Evolutionary conservation across 148 eudicot genomes (phyloP).

Genomic region (Silene conica): DNA sequence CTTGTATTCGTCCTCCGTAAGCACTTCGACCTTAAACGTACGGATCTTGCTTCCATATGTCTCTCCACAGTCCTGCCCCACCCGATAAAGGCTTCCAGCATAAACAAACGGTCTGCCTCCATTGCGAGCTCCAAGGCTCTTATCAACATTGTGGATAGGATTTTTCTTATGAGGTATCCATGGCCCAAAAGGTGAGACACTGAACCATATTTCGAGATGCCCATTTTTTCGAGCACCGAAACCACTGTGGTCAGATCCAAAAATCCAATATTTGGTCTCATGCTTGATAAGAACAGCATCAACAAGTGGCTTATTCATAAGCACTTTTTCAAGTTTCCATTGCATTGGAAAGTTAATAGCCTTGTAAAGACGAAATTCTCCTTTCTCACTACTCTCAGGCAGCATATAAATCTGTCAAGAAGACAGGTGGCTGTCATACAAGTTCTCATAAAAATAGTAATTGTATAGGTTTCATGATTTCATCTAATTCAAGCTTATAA

Average conservation of each 20-base stretch:
- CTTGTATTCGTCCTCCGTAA: constrained; percentile 54
- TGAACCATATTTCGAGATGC: constrained; percentile 83
- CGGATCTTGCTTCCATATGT: constrained; percentile 75
- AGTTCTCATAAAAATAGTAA: not conserved
- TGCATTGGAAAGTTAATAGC: constrained; percentile 66
- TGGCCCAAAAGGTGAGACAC: constrained; percentile 87
- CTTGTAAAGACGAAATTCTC: constrained; percentile 79
- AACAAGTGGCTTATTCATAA: constrained; percentile 77
- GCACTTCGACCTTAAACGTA: constrained; percentile 59
- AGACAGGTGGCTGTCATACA: constrained; percentile 11
- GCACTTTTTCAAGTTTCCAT: constrained; percentile 67
- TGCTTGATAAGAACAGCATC: constrained; percentile 66
- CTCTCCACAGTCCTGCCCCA: constrained; percentile 89
- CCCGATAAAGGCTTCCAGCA: constrained; percentile 66
- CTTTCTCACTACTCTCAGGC: constrained; percentile 87
- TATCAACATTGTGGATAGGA: constrained; percentile 58
- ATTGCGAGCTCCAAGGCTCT: constrained; percentile 73
- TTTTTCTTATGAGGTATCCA: constrained; percentile 86
- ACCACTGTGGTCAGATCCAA: constrained; percentile 84
- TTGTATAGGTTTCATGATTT: not conserved
- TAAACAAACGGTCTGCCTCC: constrained; percentile 88
- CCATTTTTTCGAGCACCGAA: constrained; percentile 74
- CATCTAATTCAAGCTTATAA: not conserved
- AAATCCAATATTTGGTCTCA: constrained; percentile 70
- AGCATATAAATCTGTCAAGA: constrained; percentile 69